A percentile compares a stretch with the other conserved stretches of the same genome.
Evolutionary conservation across 225 moss, liverwort and hornwort genomes (phyloP).

Genomic region (Marchantia polymorpha): DNA sequence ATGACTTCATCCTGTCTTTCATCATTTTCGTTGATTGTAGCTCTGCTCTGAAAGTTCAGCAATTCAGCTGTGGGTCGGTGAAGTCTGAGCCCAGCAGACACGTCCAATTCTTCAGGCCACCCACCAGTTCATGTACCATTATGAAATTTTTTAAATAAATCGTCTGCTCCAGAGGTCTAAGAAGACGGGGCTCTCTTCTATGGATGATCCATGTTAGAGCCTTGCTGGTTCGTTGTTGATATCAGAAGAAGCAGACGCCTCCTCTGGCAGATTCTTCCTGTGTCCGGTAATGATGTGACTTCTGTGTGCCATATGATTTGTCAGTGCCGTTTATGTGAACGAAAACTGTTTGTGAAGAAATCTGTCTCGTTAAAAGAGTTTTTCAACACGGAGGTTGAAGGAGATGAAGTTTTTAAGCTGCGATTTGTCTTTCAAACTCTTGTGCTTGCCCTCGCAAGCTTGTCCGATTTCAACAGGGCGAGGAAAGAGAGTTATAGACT

Average conservation of each 20-base stretch:
- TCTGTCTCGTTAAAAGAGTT: too few species aligned
- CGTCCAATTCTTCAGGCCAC: conserved; percentile 9
- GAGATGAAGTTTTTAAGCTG: too few species aligned
- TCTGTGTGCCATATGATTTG: too few species aligned
- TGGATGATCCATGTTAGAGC: neutral
- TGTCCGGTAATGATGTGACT: too few species aligned
- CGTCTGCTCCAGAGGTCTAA: conserved; percentile 10
- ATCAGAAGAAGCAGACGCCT: neutral
- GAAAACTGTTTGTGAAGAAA: too few species aligned
- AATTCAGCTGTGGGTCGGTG: conserved; percentile 11
- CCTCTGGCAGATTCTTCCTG: neutral
- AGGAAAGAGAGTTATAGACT: too few species aligned
- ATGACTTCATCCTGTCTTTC: conserved; percentile 28
- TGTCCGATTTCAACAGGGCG: too few species aligned
- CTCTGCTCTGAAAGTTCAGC: conserved; percentile 6
- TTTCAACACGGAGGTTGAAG: too few species aligned
- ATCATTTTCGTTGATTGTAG: conserved; percentile 21
- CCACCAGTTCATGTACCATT: conserved; percentile 22
- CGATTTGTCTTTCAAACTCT: too few species aligned
- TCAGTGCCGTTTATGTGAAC: too few species aligned
- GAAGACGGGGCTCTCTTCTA: neutral
- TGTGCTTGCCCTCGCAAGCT: too few species aligned
- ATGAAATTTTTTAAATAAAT: conserved; percentile 19
- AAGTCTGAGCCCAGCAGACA: conserved; percentile 11
- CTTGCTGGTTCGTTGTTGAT: neutral